A percentile compares a stretch with the other conserved stretches of the same genome.
phyloP scores from a whole-genome alignment of 2,329 filamentous ascomycete species.

The Sporothrix euskadiensis region DNA sequence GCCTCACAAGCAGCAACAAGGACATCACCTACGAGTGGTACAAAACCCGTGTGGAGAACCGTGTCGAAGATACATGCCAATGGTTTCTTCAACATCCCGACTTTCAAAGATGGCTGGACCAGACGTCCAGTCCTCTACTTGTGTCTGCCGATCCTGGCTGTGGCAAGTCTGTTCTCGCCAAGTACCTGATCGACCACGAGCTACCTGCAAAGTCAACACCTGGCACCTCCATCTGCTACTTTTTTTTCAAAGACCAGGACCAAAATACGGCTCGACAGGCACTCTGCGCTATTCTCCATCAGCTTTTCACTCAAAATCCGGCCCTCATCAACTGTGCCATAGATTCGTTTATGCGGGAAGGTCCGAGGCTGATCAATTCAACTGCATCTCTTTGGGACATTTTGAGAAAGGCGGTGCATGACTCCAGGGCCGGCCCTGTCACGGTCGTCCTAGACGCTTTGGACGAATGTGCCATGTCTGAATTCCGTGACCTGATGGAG shows the following conservation, averaged over 20 bases:
- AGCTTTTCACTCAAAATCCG: conserved; percentile 41
- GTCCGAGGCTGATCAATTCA: conserved; percentile 34
- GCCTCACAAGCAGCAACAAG: neutral
- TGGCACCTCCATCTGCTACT: conserved; percentile 42
- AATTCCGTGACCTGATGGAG: conserved; percentile 10
- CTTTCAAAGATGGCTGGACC: conserved; percentile 38
- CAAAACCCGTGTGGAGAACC: conserved; percentile 36
- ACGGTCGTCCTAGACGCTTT: conserved; percentile 45
- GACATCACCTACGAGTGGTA: conserved; percentile 38
- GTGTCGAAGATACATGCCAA: conserved; percentile 37
- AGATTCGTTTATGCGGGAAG: conserved; percentile 34
- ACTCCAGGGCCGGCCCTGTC: conserved; percentile 38
- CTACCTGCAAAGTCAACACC: conserved; percentile 30
- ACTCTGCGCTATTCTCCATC: conserved; percentile 45
- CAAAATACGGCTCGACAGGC: conserved; percentile 42
- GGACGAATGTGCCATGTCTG: conserved; percentile 36
- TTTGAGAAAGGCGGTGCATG: conserved; percentile 36
- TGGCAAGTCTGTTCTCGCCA: conserved; percentile 44
- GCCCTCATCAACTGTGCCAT: conserved; percentile 41
- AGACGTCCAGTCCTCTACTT: conserved; percentile 38
- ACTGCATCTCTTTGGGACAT: conserved; percentile 41
- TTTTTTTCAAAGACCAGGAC: conserved; percentile 47
- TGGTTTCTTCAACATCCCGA: conserved; percentile 40
- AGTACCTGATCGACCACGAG: conserved; percentile 38
- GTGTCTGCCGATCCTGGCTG: conserved; percentile 45